Conservation (phyloP, 192 early-diverging fungal species). For the Umbelopsis ramanniana region DNA sequence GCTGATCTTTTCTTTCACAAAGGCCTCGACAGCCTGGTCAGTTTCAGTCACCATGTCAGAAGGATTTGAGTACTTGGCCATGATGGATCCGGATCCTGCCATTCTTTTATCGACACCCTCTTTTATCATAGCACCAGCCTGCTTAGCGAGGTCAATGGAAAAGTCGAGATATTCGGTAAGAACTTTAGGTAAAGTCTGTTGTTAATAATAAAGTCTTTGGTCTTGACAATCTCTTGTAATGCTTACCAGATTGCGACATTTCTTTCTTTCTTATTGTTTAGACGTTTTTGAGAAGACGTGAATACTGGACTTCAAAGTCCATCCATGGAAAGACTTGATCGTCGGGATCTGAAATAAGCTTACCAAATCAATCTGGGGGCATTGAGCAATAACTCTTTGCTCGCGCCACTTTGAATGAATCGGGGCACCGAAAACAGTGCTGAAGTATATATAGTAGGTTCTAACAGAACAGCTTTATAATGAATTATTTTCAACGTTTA, state of each 20-base stretch:
- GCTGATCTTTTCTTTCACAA: slow-evolving; percentile 66
- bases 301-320: no score
- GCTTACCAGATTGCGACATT: slow-evolving; percentile 4
- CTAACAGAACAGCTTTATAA: no score
- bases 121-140: slow-evolving; percentile 64
- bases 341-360: no score
- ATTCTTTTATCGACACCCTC: slow-evolving; percentile 56
- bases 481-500: no score
- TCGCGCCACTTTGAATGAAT: no score
- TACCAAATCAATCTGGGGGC: no score
- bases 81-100: slow-evolving; percentile 42
- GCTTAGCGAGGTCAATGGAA: slow-evolving; percentile 52
- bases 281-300: no score
- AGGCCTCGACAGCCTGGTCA: slow-evolving; percentile 80
- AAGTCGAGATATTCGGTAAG: slow-evolving; percentile 47
- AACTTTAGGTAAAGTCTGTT: not conserved
- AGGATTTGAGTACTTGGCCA: slow-evolving; percentile 66
- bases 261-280: no score
- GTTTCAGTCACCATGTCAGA: slow-evolving; percentile 87
- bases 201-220: not conserved
- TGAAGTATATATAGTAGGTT: no score
- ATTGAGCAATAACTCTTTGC: no score
- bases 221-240: not conserved
- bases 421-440: no score
- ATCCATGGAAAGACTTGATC: no score